Percentiles rank a stretch among this genome's conserved stretches.
phyloP scores from a whole-genome alignment of 2,329 filamentous ascomycete species.

The Colletotrichum echinochloae region DNA sequence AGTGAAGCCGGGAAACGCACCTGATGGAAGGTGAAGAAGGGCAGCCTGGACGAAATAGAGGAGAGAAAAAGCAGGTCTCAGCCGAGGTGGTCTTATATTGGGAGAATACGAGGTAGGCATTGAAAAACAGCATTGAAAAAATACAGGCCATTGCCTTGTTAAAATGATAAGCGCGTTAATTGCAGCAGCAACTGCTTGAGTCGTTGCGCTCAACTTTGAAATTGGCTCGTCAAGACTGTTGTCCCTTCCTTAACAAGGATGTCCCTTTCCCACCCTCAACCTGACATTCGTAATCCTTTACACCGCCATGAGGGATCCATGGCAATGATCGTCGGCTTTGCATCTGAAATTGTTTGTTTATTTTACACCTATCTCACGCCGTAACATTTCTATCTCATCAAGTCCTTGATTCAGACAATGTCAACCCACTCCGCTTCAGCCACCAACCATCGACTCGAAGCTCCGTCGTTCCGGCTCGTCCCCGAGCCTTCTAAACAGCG shows the following conservation, averaged over 20 bases:
- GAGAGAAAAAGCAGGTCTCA: not conserved
- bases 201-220: not conserved
- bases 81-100: not conserved
- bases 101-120: not conserved
- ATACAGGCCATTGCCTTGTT: not conserved
- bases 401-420: constrained; percentile 10
- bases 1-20: not conserved
- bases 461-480: constrained; percentile 22
- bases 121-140: not conserved
- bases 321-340: not conserved
- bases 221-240: not conserved
- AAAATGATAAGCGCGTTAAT: not conserved
- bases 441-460: constrained; percentile 1
- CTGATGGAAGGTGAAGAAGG: not conserved
- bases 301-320: constrained; percentile 6
- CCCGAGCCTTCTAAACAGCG: not conserved
- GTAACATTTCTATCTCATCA: constrained; percentile 7
- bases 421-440: constrained; percentile 19
- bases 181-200: not conserved
- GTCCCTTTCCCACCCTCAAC: constrained; percentile 13
- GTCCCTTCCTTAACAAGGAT: constrained; percentile 16
- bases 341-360: constrained; percentile 26
- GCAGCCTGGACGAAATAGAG: no score
- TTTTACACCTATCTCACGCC: not conserved
- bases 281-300: constrained; percentile 4